Base-by-base conservation (phyloP, 2,329 filamentous ascomycete species). In the Dactylellina leptospora region DNA sequence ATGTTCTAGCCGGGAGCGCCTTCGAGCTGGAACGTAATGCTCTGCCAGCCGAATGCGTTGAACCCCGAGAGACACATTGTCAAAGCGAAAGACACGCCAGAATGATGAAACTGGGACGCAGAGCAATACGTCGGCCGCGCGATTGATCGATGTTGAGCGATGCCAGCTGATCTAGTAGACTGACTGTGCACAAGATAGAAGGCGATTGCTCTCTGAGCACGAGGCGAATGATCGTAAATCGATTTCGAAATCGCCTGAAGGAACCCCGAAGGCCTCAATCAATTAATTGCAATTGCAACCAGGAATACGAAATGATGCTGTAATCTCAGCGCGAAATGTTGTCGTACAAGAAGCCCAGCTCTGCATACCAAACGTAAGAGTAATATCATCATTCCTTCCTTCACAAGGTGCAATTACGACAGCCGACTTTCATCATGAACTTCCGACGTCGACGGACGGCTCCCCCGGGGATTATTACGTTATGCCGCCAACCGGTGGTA, bases 381-480 rank as follows among this genome's bases (percentile, higher is more conserved):
- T 53, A 71, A 71, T 71, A 71, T 27, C 58, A 56, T 22, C 58
- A 47, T 59, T 63, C 58, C 50, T 48, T 62, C 44, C 23, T 44
- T 62, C 22, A 9, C 33, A 44, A 56, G 30, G 40, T 58, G 66
- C 66, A 62, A 71, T n/a, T 71, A 55, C 64, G 54, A 60, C 25
- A 47, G 16, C 18, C 42, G 42, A 59, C 30, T 55, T n/a, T 45
- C 62, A 54, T 59, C 54, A 45, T 51, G 53, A 45, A 45, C 45
- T 56, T 8, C 30, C 25, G 30, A 50, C 44, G 53, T 36, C 28
- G 27, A 28, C 30, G 27, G 28, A 64, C 53, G 36, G 47, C 60
- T 69, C 44, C 58, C n/a, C 68, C 68, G 59, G 68, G 68, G 45
- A 53, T 45, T 40, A 64, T 64, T 63, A 71, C 64, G 64, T 70